Conservation (phyloP, 805 yeast genomes). For the Wickerhamiella dianesei region DNA sequence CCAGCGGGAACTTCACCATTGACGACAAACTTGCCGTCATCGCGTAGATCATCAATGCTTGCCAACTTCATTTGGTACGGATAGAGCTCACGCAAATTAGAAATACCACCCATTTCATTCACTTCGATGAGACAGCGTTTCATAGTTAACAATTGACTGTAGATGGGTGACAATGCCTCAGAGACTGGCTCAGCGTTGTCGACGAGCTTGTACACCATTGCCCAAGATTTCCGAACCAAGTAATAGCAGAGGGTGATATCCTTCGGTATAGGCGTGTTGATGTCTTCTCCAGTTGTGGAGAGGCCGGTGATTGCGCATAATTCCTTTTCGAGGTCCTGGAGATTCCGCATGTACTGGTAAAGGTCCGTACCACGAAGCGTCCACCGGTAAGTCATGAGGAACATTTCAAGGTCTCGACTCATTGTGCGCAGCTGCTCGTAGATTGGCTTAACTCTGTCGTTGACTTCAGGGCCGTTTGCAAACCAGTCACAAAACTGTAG, state of each 20-base stretch:
- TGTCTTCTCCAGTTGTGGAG: not conserved
- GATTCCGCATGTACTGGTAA: conserved; percentile 61
- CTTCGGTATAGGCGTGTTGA: not conserved
- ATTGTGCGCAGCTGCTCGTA: conserved; percentile 52
- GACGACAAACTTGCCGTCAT: conserved; percentile 83
- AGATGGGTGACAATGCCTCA: conserved; percentile 85
- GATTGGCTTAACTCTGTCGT: conserved; percentile 39
- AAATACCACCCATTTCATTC: conserved; percentile 83
- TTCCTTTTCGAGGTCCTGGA: conserved; percentile 44
- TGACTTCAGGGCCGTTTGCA: conserved; percentile 25
- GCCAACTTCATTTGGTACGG: conserved; percentile 94
- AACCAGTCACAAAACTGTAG: conserved; percentile 9
- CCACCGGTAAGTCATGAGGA: conserved; percentile 91
- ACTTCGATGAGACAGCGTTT: conserved; percentile 81
- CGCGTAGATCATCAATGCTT: conserved; percentile 70
- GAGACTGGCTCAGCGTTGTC: conserved; percentile 92
- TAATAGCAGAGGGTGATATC: conserved; percentile 32
- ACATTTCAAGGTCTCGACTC: conserved; percentile 63
- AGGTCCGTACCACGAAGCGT: conserved; percentile 92
- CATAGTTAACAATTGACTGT: conserved; percentile 85
- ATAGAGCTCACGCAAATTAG: conserved; percentile 75
- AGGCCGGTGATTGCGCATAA: not conserved
- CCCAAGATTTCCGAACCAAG: conserved; percentile 78
- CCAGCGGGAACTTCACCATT: conserved; percentile 93
- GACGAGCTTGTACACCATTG: conserved; percentile 73